These are phyloP conservation scores for Infundibulicybe gibba DNA, from an alignment of 768 basidiomycete species.

Conservation along the genomic window DNA sequence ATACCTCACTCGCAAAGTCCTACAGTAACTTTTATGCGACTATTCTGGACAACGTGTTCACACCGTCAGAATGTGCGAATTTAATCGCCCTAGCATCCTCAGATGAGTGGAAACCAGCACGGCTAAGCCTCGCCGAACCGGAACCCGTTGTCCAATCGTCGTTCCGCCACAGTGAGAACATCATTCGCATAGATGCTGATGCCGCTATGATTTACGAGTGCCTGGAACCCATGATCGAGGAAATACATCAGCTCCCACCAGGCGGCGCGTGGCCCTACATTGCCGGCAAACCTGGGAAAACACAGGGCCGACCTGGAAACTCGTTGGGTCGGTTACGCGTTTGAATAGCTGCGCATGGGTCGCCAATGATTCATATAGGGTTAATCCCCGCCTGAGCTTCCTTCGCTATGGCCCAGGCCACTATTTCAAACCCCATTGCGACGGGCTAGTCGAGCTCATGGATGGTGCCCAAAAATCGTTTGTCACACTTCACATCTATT, in stretches of 20 bases:
- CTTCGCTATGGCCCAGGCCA: constrained; percentile 39
- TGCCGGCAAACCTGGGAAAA: constrained; percentile 22
- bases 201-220: constrained; percentile 25
- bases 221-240: constrained; percentile 26
- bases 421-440: constrained; percentile 37
- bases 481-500: constrained; percentile 43
- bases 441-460: constrained; percentile 29
- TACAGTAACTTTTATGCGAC: constrained; percentile 31
- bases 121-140: constrained; percentile 17
- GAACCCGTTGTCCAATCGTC: constrained; percentile 23
- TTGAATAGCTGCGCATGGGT: not conserved
- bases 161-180: constrained; percentile 34
- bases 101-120: constrained; percentile 28
- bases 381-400: constrained; percentile 43
- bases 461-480: constrained; percentile 30
- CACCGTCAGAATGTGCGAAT: constrained; percentile 29
- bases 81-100: constrained; percentile 25
- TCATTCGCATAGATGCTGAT: constrained; percentile 22
- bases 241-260: constrained; percentile 24
- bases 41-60: constrained; percentile 34
- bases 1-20: constrained; percentile 20
- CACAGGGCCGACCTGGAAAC: constrained; percentile 28
- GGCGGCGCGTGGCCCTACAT: constrained; percentile 26
- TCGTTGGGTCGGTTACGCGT: constrained; percentile 20
- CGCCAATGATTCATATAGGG: constrained; percentile 13